Base-by-base conservation (phyloP, 2,329 filamentous ascomycete species). In the Pestalotiopsis fici region DNA sequence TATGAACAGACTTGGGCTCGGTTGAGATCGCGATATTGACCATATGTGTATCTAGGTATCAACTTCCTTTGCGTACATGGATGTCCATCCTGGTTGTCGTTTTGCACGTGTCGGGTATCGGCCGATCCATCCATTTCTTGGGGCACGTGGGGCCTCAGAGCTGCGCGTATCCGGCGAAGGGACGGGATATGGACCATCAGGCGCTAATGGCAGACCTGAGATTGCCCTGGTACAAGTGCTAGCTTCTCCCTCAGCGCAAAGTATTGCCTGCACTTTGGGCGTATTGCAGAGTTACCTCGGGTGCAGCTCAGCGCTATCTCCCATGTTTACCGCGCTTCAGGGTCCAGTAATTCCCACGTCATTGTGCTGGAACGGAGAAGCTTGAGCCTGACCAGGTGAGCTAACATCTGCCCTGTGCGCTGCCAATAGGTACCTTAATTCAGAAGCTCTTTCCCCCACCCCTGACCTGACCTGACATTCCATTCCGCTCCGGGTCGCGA, bases 261-360 rank as follows among this genome's bases (percentile, higher is more conserved):
- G 43, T 50, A 50, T n/a, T 21, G 43, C 43, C 43, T 50, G 3
- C 43, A 50, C 43, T 18, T 2, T 9, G 7, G 43, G 15, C 43
- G 18, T 50, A 21, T 50, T 3, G n/a, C 43, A 50, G 43, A 50
- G 43, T 35, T 50, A 50, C 43, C 21, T 50, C 5, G 6, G 18
- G 43, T 1, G 18, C 6, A 50, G 43, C 15, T 50, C 43, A 50
- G 43, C 43, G 43, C 43, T 50, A 50, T 50, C 43, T 50, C 31
- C 31, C 7, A 3, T 4, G 43, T 9, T 35, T 35, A 35, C 5
- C 31, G 43, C 18, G 21, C 43, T 50, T 21, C 43, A 50, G 43
- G 43, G 43, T 50, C 43, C 43, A 50, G 43, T 21, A 57, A 39
- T 64, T 43, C 63, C 63, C 31, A 65, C 63, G 63, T 65, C 39